These are phyloP conservation scores for Colletotrichum liaoningense DNA, from an alignment of 2,329 filamentous ascomycete genomes.

Conservation along the genomic window DNA sequence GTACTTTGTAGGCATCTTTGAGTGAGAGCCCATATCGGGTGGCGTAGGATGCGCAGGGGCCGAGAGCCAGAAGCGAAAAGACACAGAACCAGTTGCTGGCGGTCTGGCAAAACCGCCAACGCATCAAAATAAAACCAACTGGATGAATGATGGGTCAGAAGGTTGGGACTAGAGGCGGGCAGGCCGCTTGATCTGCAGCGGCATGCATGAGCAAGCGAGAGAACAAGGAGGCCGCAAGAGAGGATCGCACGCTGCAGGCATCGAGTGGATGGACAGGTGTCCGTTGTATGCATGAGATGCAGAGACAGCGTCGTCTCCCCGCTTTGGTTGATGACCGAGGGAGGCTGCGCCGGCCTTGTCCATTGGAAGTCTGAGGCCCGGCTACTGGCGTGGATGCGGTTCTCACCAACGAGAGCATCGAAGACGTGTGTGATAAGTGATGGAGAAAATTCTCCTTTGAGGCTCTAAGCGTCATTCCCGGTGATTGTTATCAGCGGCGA, in stretches of 20 bases:
- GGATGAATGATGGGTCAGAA: background rate
- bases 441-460: background rate
- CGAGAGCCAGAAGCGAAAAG: background rate
- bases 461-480: background rate
- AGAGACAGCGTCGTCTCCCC: slow-evolving; percentile 5
- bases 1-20: background rate
- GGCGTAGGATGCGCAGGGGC: background rate
- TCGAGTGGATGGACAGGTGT: slow-evolving; percentile 18
- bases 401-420: background rate
- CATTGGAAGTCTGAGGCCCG: background rate
- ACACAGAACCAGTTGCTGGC: background rate
- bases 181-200: slow-evolving; percentile 27
- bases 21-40: background rate
- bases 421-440: background rate
- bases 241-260: slow-evolving; percentile 13
- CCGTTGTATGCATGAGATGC: slow-evolving; percentile 16
- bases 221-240: background rate
- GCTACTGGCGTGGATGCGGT: background rate
- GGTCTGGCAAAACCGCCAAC: slow-evolving; percentile 6
- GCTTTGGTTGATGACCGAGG: background rate
- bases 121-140: slow-evolving; percentile 22
- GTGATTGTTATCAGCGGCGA: background rate
- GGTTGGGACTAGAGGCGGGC: slow-evolving; percentile 25
- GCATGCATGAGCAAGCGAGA: slow-evolving; percentile 18
- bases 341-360: background rate